Evolutionary conservation across 192 early-diverging fungal genomes (phyloP), one percentile per base, ranked within the genome.

Genomic region (Blastocladiella britannica): DNA sequence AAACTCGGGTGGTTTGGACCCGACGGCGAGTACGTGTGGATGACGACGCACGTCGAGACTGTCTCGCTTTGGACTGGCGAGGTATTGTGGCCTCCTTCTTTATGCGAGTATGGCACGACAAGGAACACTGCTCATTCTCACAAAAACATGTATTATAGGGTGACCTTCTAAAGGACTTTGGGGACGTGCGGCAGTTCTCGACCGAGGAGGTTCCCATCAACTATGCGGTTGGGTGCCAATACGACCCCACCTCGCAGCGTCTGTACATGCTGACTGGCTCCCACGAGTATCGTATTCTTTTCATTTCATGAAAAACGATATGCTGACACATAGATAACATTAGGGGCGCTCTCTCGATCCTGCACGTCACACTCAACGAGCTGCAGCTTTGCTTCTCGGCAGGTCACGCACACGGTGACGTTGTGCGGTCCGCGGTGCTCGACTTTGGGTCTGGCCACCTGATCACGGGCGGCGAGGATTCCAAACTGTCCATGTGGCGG

Each of bases 1-100:
- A 81, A 75, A 58, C 65, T 83, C 57, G 92, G 92, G 4, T 97
- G 84, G 68, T 95, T 95, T 70, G 94, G 94, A 15, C 88, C 91
- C 1, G 63, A 64, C 7, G 72, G 74, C n/a, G 89, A 95, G 70
- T 94, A 88, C 66, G 57, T 95, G 6, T 97, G 88, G 60, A 78
- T 76, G 43, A 65, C 87, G 12, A 93, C 82, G 27, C 91, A 96
- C 62, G 82, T 89, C 60, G 90, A 97, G 64, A 94, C 92, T 0
- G 77, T 94, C 25, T 81, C 84, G 37, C 60, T 95, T 25, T 89
- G 84, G 73, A 82, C 67, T 22, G 65, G 68, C 37, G 37, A 47
- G 37, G 37, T 47, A 20, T 20, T 9, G 2, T 47, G 2, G n/a
- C n/a, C n/a, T n/a, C n/a, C n/a, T n/a, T n/a, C n/a, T n/a, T n/a